Percentiles rank a stretch among this genome's conserved stretches.
Evolutionary conservation across 768 basidiomycete species (phyloP).

Genomic region (Boletus huronensis): DNA sequence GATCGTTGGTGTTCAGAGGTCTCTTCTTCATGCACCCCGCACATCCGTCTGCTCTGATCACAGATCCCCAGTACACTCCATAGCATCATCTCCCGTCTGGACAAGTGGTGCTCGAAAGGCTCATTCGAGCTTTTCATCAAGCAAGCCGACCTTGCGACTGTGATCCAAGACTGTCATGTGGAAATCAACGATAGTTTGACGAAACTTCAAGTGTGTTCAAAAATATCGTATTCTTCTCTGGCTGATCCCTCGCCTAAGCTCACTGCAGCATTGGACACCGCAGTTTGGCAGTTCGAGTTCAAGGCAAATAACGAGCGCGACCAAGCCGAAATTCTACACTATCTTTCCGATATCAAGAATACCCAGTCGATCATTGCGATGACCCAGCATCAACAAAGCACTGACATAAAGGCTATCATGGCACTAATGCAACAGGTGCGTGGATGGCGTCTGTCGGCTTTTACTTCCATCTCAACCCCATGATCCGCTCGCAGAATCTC

Average conservation of each 20-base stretch:
- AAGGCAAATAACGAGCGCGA: slow-evolving; percentile 38
- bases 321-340: slow-evolving; percentile 40
- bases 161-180: slow-evolving; percentile 45
- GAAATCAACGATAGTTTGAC: slow-evolving; percentile 45
- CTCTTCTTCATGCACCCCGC: not conserved
- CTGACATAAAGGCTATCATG: slow-evolving; percentile 43
- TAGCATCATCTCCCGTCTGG: slow-evolving; percentile 39
- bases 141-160: slow-evolving; percentile 41
- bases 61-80: slow-evolving; percentile 26
- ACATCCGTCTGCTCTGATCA: slow-evolving; percentile 7
- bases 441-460: not conserved
- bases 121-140: slow-evolving; percentile 42
- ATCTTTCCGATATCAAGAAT: slow-evolving; percentile 44
- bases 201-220: slow-evolving; percentile 42
- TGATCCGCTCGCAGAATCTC: slow-evolving; percentile 22
- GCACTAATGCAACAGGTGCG: slow-evolving; percentile 47
- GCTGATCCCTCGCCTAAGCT: slow-evolving; percentile 33
- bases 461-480: slow-evolving; percentile 6
- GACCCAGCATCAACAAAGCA: slow-evolving; percentile 32
- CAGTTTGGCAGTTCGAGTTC: slow-evolving; percentile 48
- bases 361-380: slow-evolving; percentile 35
- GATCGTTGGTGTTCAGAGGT: slow-evolving; percentile 34
- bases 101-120: slow-evolving; percentile 41
- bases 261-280: slow-evolving; percentile 43
- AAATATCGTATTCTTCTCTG: not conserved